Evolutionary conservation across 768 basidiomycete species (phyloP), one percentile per base, ranked within the genome.

Genomic region (Pleurotus djamor): DNA sequence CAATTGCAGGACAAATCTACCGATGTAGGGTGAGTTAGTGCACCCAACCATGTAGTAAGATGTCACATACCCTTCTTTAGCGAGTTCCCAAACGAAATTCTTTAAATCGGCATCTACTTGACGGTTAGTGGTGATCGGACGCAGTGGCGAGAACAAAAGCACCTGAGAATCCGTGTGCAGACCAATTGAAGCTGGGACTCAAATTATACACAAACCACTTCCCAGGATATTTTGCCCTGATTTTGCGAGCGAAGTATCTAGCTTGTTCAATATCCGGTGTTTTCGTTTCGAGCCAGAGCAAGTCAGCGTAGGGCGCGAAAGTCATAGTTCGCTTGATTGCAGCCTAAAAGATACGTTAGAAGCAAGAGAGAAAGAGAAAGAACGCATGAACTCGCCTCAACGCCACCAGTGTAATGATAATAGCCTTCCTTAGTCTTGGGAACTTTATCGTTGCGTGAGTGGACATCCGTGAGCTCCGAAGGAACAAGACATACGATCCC

Each of bases 131-230:
- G 21, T 28, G 21, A 28, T 28, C 21, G 21, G 21, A 28, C 21
- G 21, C 13, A 48, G 38, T 21, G 52, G 43, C 21, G 45, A 4
- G 55, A 7, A 47, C 16, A 58, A 14, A 48, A 34, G 21, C 38
- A n/a, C 87, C 84, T 47, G 82, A 82, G 72, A 91, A 96, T 12
- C 93, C 93, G 65, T 89, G 86, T 28, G 79, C 81, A n/a, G 84
- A 76, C 94, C 94, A 96, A 70, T 96, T 94, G 78, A 96, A 96
- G 67, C 92, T 93, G 4, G 94, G 95, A 66, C 92, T 94, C 59
- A 97, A 75, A 69, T 96, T 97, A 69, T 96, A 97, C 17, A 96
- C 94, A 64, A 97, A 84, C 86, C 85, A 88, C 88, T 92, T 93
- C 61, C 79, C 85, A 43, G 94, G 92, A 67, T 83, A 83, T 67